Base-by-base conservation (phyloP, 495 filamentous ascomycete species). In the Lophiostoma macrostomum region DNA sequence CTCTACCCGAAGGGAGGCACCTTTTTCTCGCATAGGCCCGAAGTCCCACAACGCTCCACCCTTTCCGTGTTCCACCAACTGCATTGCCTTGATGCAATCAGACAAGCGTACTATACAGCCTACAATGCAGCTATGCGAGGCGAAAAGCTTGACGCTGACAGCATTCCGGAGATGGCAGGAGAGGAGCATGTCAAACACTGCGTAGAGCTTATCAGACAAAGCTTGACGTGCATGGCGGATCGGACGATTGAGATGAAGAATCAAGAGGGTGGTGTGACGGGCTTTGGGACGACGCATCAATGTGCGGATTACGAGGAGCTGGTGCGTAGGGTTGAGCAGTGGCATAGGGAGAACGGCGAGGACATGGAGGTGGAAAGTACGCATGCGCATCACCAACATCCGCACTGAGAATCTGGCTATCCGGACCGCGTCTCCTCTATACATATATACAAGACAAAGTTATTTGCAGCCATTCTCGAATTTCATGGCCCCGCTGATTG, bases 181-280 rank as follows among this genome's bases (percentile, higher is more conserved):
- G 35, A 38, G 19, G 14, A 8, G 35, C 35, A 38, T 38, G 35
- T 38, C 35, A 38, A 7, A 18, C 35, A 38, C 35, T 38, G 35
- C 14, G 16, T 38, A 8, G 35, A 38, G 16, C 14, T 38, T 7
- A 7, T 38, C 12, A 7, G 35, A 18, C 35, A 38, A 18, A 38
- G 35, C 35, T 38, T 38, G 14, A 38, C 19, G 35, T 38, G 35
- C 35, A 18, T 18, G 6, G 19, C 12, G 7, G 35, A 38, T 38
- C 35, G 35, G 7, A 38, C 35, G 6, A 18, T 38, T 7, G 35
- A 38, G 16, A 18, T 38, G 7, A 38, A 38, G 14, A 38, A 38
- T 18, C 6, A 10, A 18, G 8, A n/a, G 6, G 35, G 35, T 6
- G 35, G 35, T 6, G 35, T 38, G 16, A 38, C 35, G 7, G 35